Base-by-base conservation (phyloP, 805 yeast species). In the Gaillardinia entomophila region DNA sequence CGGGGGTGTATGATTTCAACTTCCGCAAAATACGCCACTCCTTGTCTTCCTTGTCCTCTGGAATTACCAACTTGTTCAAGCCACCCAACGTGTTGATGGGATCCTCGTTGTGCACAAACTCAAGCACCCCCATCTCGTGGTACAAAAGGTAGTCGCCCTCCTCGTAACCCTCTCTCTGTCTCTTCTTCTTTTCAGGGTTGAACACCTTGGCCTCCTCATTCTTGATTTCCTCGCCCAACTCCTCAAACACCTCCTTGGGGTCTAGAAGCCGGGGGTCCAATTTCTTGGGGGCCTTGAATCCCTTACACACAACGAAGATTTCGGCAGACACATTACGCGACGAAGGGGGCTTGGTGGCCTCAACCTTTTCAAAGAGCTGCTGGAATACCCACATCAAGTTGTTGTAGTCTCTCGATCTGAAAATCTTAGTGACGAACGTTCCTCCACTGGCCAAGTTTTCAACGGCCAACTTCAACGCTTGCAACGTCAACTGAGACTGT, bases 281-380 rank as follows among this genome's bases (percentile, higher is more conserved):
- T 55, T 83, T 87, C 57, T 89, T 86, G 30, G 99, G 98, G 11
- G 97, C 96, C 58, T 89, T 90, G 68, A 84, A 92, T 10, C 94
- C 94, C 57, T 80, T 80, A 63, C 99, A 92, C 24, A 89, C 97
- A 29, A 92, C 98, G 54, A 92, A 92, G 51, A 92, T 92, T 70
- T 92, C 99, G 2, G 99, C 99, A 55, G 97, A 90, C 22, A 92
- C 99, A 60, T 87, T 88, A 79, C 99, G 89, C 24, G 97, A 88
- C 6, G 97, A 89, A 6, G 99, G 97, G 6, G 99, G 99, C 55
- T 92, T 92, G 0, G 99, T 92, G 13, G 99, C 99, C 60, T 92
- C 97, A 33, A 92, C 97, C 53, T 83, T 89, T 33, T 88, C 96
- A 53, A 92, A 92, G 35, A 92, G 69, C 60, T 92, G 98, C 52